These are phyloP conservation scores for Paraphoma chrysanthemicola DNA, from an alignment of 2,329 filamentous ascomycete genomes.

Conservation along the genomic window DNA sequence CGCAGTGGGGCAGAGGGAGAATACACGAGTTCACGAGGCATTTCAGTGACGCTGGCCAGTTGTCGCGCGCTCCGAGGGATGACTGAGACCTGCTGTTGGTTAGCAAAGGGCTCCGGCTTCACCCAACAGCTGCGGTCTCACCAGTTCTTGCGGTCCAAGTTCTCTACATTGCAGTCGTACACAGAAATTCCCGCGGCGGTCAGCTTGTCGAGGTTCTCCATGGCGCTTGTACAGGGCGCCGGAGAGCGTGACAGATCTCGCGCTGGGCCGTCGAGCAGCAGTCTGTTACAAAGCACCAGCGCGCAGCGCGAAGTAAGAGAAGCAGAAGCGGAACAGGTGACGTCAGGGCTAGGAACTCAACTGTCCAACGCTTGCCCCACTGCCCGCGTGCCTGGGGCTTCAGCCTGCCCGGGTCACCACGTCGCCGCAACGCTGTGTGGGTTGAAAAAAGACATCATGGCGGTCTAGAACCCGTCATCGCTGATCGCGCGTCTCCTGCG, in stretches of 20 bases:
- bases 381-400: background rate
- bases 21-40: conserved; percentile 46
- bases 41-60: conserved; percentile 45
- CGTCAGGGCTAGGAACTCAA: conserved; percentile 1
- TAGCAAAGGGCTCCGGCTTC: background rate
- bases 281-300: background rate
- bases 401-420: background rate
- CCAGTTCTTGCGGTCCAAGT: conserved; percentile 37
- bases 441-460: background rate
- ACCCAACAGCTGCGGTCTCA: conserved; percentile 9
- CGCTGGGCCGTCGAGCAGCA: background rate
- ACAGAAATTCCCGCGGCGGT: conserved; percentile 37
- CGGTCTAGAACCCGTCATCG: conserved; percentile 8
- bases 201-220: conserved; percentile 43
- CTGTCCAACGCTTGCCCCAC: background rate
- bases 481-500: background rate
- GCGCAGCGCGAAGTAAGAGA: background rate
- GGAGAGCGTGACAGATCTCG: background rate
- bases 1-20: conserved; percentile 50
- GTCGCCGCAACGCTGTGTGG: background rate
- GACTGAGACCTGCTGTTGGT: conserved; percentile 32
- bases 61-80: conserved; percentile 38
- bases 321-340: background rate
- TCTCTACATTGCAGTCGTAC: conserved; percentile 40
- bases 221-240: conserved; percentile 15